These are phyloP conservation scores for Penicillium sp. DNA, from an alignment of 2,329 filamentous ascomycete species.

Conservation along the genomic window DNA sequence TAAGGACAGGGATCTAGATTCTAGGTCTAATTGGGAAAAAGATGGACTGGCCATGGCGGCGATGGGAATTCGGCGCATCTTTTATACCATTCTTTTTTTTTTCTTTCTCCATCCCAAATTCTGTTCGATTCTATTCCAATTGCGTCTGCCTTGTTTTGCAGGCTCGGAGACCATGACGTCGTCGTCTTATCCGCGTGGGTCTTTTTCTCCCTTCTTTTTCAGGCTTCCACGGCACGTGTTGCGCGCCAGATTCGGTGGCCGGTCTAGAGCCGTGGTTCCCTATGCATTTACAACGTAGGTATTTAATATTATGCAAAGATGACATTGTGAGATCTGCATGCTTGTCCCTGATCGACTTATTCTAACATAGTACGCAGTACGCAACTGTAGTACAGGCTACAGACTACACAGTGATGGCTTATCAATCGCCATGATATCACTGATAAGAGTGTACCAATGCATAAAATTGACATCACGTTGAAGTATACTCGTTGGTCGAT, in stretches of 20 bases:
- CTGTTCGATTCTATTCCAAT: no score
- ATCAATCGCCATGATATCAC: background rate
- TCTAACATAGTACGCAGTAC: no score
- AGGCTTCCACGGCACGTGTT: background rate
- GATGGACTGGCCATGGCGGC: background rate
- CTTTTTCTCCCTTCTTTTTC: background rate
- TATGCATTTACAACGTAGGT: no score
- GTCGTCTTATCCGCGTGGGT: background rate
- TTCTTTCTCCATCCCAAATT: no score
- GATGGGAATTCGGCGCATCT: no score
- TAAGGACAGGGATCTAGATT: background rate
- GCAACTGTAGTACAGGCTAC: no score
- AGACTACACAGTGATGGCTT: background rate
- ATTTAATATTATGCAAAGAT: no score
- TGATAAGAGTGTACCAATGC: background rate
- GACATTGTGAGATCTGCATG: no score
- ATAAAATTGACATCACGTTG: background rate
- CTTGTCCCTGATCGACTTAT: no score
- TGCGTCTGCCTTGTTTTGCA: background rate
- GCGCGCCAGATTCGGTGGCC: background rate
- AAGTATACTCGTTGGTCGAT: no score
- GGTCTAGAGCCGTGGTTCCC: background rate
- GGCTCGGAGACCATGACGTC: conserved; percentile 1
- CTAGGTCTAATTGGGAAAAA: no score
- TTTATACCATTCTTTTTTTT: no score